Base-by-base conservation (phyloP, 2,329 filamentous ascomycete species). In the Aphanocladium album region DNA sequence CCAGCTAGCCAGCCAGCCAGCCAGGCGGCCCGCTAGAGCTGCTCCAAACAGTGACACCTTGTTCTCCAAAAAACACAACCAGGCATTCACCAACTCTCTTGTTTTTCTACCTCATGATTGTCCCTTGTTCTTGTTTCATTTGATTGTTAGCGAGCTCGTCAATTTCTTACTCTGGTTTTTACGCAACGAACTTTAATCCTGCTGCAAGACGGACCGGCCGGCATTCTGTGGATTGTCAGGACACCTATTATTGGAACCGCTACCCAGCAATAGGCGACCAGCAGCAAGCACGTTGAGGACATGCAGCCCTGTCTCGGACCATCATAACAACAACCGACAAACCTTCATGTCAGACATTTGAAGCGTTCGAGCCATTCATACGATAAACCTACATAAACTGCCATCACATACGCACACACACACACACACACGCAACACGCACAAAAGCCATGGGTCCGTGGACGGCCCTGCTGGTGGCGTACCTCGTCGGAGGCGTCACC, bases 401-500 rank as follows among this genome's bases (percentile, higher is more conserved):
- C 43, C 4, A 5, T 17, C 43, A 19, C 43, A 11, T 16, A 49
- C 9, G 17, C 46, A 19, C 19, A n/a, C 23, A 7, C 5, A 33
- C 19, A 35, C 17, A 30, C 39, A 14, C 23, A 56, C 19, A 54
- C 41, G 33, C 43, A 33, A 47, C 27, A 30, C 23, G 25, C 43
- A 12, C 21, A 21, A 6, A 49, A 21, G 50, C 54, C 61, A 84
- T 85, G 82, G 77, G 76, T 63, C 71, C 74, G 68, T 83, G 80
- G 76, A 77, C 77, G 35, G 72, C 72, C 67, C 86, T 93, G 70
- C 79, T 96, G 65, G 74, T 89, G 70, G 83, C 89, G 72, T 97
- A 96, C 80, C 72, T 96, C 66, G 76, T 96, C 62, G 93, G 93
- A 74, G 93, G 93, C 69, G 73, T 97, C 70, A 96, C 93, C 61